Conservation (phyloP, 176 grass and related monocot species). For the Thalia dealbata region DNA sequence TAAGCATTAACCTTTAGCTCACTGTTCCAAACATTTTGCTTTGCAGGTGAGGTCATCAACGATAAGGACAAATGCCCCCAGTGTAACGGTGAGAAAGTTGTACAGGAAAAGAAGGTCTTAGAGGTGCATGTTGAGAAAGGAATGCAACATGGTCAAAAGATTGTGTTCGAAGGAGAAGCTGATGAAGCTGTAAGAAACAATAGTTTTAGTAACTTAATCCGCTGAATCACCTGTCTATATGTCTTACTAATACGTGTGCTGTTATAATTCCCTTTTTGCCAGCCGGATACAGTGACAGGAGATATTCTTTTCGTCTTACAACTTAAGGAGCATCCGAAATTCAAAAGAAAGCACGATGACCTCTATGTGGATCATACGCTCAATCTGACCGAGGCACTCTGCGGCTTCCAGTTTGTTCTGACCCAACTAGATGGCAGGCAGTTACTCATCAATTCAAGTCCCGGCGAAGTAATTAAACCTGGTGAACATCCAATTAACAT, state of each 20-base stretch:
- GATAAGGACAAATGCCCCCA: slow-evolving; percentile 77
- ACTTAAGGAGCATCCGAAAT: slow-evolving; percentile 85
- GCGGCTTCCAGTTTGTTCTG: slow-evolving; percentile 83
- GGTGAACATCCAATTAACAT: slow-evolving; percentile 24
- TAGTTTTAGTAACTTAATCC: not conserved
- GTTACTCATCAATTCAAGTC: slow-evolving; percentile 84
- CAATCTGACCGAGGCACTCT: slow-evolving; percentile 76
- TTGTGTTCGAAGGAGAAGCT: slow-evolving; percentile 90
- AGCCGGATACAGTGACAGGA: slow-evolving; percentile 90
- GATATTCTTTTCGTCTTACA: slow-evolving; percentile 90
- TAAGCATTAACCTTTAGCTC: not conserved
- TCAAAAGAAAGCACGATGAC: slow-evolving; percentile 81
- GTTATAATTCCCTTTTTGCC: slow-evolving; percentile 13
- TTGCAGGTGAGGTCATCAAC: slow-evolving; percentile 75
- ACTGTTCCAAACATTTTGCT: not conserved
- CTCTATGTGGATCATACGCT: slow-evolving; percentile 67
- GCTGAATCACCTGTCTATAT: not conserved
- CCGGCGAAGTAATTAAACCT: slow-evolving; percentile 81
- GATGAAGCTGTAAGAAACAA: slow-evolving; percentile 76
- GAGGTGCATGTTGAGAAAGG: slow-evolving; percentile 95
- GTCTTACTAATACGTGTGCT: not conserved
- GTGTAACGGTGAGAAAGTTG: slow-evolving; percentile 64
- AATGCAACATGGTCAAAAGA: slow-evolving; percentile 92
- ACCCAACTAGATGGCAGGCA: slow-evolving; percentile 78
- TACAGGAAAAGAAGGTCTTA: slow-evolving; percentile 77